These are phyloP conservation scores for Backusella liffmaniae DNA, from an alignment of 192 early-diverging fungal genomes.

Conservation along the genomic window DNA sequence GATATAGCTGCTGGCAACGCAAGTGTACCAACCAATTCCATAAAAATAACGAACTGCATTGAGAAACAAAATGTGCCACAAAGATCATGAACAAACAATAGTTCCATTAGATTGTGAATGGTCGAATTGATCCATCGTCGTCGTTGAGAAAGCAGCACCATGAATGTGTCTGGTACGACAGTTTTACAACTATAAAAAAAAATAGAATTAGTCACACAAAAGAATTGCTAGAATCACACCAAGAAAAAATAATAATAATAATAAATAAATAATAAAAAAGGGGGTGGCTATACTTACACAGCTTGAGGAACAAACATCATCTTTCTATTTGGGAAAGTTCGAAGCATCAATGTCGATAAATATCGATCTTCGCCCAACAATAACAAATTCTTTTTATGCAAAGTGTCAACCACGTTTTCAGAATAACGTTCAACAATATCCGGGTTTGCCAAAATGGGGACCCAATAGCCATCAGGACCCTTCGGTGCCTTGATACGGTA, in stretches of 20 bases:
- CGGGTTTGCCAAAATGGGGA: slow-evolving; percentile 79
- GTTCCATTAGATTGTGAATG: slow-evolving; percentile 82
- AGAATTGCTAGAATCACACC: slow-evolving; percentile 59
- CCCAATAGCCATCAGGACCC: slow-evolving; percentile 70
- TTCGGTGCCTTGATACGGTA: slow-evolving; percentile 85
- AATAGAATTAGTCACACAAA: slow-evolving; percentile 48
- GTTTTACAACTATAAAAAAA: slow-evolving; percentile 55
- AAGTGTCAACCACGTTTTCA: slow-evolving; percentile 79
- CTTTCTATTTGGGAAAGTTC: slow-evolving; percentile 70
- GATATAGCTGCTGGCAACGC: slow-evolving; percentile 88
- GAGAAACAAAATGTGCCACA: slow-evolving; percentile 92
- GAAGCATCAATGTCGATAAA: slow-evolving; percentile 72
- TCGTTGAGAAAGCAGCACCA: slow-evolving; percentile 74
- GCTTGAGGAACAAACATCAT: slow-evolving; percentile 74
- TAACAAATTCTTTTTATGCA: slow-evolving; percentile 75
- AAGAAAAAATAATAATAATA: slow-evolving; percentile 46
- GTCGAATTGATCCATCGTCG: slow-evolving; percentile 91
- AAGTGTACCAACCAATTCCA: slow-evolving; percentile 91
- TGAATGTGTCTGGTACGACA: slow-evolving; percentile 66
- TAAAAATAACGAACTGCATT: slow-evolving; percentile 95
- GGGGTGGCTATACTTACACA: slow-evolving; percentile 61
- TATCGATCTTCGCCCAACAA: slow-evolving; percentile 76
- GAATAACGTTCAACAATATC: slow-evolving; percentile 84
- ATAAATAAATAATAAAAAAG: slow-evolving; percentile 63
- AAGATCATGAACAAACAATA: slow-evolving; percentile 78